phyloP scores from a whole-genome alignment of 192 early-diverging fungal species.

The Neocallimastix lanati region DNA sequence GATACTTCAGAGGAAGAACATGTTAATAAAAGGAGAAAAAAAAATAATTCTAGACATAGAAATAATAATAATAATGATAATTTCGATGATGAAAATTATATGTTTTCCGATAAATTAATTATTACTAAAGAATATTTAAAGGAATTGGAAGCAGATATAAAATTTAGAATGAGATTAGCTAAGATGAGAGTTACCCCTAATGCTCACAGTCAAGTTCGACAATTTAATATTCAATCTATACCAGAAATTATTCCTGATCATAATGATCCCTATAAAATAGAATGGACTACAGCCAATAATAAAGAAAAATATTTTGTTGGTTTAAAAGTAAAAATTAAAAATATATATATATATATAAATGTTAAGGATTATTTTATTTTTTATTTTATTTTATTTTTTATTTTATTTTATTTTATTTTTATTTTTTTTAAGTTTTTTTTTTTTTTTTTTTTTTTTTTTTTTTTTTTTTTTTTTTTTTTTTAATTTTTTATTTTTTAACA shows the following conservation, averaged over 20 bases:
- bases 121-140: constrained; percentile 51
- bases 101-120: constrained; percentile 6
- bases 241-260: constrained; percentile 62
- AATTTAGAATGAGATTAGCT: constrained; percentile 43
- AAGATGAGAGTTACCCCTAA: constrained; percentile 63
- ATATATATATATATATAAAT: no score
- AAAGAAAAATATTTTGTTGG: constrained; percentile 32
- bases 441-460: no score
- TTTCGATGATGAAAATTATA: neutral
- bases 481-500: no score
- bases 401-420: no score
- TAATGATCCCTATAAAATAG: constrained; percentile 79
- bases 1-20: neutral
- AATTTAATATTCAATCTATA: constrained; percentile 45
- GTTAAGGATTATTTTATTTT: no score
- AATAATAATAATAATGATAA: neutral
- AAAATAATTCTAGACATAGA: constrained; percentile 4
- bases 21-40: neutral
- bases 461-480: no score
- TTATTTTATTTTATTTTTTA: no score
- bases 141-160: constrained; percentile 11
- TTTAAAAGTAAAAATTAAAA: constrained; percentile 25
- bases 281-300: constrained; percentile 47
- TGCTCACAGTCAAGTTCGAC: constrained; percentile 46
- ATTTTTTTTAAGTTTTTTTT: no score